Conservation (phyloP, 2,329 filamentous ascomycete genomes). For the Dichotomopilus funicola region DNA sequence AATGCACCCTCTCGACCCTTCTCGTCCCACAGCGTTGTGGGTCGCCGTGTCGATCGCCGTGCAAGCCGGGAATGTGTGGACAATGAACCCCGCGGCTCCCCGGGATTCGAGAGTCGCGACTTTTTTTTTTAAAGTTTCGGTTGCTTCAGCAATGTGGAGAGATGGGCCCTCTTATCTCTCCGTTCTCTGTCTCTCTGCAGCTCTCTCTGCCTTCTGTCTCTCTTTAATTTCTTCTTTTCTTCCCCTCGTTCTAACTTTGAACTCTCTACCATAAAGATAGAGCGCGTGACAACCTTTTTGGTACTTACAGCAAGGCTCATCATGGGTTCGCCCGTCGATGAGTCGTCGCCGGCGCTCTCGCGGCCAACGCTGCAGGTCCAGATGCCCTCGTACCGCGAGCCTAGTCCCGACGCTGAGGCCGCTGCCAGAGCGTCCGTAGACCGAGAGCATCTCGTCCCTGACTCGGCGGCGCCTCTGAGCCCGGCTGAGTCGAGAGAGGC, state of each 20-base stretch:
- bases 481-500: slow-evolving; percentile 26
- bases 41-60: slow-evolving; percentile 12
- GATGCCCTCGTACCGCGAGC: slow-evolving; percentile 15
- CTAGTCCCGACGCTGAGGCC: slow-evolving; percentile 6
- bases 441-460: slow-evolving; percentile 15
- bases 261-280: no score
- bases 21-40: slow-evolving; percentile 16
- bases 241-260: no score
- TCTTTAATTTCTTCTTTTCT: no score
- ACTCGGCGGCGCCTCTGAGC: slow-evolving; percentile 12
- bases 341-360: background rate
- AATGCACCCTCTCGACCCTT: no score
- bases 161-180: background rate
- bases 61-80: background rate
- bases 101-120: no score
- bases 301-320: background rate
- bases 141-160: slow-evolving; percentile 1
- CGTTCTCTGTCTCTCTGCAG: background rate
- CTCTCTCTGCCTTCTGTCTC: no score
- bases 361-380: slow-evolving; percentile 19
- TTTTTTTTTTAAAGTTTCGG: background rate
- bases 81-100: background rate
- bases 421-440: slow-evolving; percentile 12
- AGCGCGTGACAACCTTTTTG: no score
- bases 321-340: slow-evolving; percentile 14